Evolutionary conservation across 176 grass and related monocot species (phyloP).

Genomic region (Ensete glaucum): DNA sequence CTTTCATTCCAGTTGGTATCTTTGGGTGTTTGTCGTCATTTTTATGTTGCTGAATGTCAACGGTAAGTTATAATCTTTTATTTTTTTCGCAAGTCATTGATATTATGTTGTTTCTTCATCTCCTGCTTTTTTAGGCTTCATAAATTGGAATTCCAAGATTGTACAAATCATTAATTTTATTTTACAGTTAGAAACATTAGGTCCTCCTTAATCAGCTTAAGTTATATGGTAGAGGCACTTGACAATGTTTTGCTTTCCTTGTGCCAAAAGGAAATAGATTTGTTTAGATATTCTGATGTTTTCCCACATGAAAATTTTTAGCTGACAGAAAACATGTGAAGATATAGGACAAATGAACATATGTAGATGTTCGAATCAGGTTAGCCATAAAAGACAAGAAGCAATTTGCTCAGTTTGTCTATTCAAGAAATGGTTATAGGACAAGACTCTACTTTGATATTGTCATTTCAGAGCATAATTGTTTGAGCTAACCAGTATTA

Average conservation of each 20-base stretch:
- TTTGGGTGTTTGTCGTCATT: constrained; percentile 90
- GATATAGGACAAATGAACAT: neutral
- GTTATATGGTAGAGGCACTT: neutral
- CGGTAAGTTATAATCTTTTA: constrained; percentile 33
- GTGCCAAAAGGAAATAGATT: no score
- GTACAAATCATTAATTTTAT: neutral
- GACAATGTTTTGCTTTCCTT: neutral
- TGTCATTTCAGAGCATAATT: no score
- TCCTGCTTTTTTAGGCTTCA: neutral
- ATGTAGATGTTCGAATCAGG: neutral
- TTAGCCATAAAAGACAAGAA: neutral
- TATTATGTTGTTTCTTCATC: neutral
- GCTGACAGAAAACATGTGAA: neutral
- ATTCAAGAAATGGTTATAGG: neutral
- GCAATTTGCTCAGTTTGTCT: neutral
- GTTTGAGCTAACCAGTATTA: no score
- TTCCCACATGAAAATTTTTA: neutral
- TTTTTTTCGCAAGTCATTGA: neutral
- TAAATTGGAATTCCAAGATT: neutral
- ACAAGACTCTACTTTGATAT: no score
- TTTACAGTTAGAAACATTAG: neutral
- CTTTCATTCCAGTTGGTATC: constrained; percentile 54
- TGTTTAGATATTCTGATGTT: no score
- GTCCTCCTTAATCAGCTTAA: neutral
- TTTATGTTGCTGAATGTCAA: constrained; percentile 88